Percentiles rank a stretch among this genome's conserved stretches.
Evolutionary conservation across 2,329 filamentous ascomycete species (phyloP).

Genomic region (Fusarium sp.): DNA sequence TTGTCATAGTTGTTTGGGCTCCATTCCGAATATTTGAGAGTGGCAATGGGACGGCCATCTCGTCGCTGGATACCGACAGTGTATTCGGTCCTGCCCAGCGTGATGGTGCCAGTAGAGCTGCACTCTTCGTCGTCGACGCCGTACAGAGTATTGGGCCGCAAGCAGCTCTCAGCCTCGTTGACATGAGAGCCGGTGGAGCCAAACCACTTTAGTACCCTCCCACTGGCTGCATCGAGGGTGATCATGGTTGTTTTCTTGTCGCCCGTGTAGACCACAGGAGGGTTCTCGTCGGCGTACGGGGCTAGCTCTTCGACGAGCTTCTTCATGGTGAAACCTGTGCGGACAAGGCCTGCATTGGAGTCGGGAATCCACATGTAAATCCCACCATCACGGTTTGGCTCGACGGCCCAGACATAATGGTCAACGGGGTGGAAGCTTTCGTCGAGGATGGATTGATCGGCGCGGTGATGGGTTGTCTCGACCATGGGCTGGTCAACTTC

Average conservation of each 20-base stretch:
- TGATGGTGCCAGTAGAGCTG: constrained; percentile 79
- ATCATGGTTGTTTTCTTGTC: constrained; percentile 91
- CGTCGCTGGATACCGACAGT: constrained; percentile 83
- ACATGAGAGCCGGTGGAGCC: constrained; percentile 74
- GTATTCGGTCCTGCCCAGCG: constrained; percentile 87
- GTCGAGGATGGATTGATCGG: constrained; percentile 68
- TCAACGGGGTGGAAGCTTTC: constrained; percentile 72
- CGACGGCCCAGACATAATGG: constrained; percentile 93
- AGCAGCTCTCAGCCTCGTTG: constrained; percentile 77
- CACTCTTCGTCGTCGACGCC: constrained; percentile 77
- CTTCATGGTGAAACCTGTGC: constrained; percentile 79
- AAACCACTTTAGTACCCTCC: constrained; percentile 83
- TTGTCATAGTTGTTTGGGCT: constrained; percentile 88
- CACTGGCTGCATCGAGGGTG: constrained; percentile 86
- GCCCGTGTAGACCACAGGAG: constrained; percentile 85
- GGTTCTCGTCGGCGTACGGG: constrained; percentile 76
- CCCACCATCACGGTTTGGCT: constrained; percentile 85
- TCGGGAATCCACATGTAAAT: constrained; percentile 85
- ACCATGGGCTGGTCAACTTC: constrained; percentile 87
- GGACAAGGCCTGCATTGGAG: constrained; percentile 65
- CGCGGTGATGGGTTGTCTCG: constrained; percentile 81
- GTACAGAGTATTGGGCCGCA: constrained; percentile 70
- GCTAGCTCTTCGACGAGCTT: constrained; percentile 82
- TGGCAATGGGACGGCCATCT: constrained; percentile 80
- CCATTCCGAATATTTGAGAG: constrained; percentile 94